Conservation (phyloP, 768 basidiomycete species). For the Gautieria morchelliformis region DNA sequence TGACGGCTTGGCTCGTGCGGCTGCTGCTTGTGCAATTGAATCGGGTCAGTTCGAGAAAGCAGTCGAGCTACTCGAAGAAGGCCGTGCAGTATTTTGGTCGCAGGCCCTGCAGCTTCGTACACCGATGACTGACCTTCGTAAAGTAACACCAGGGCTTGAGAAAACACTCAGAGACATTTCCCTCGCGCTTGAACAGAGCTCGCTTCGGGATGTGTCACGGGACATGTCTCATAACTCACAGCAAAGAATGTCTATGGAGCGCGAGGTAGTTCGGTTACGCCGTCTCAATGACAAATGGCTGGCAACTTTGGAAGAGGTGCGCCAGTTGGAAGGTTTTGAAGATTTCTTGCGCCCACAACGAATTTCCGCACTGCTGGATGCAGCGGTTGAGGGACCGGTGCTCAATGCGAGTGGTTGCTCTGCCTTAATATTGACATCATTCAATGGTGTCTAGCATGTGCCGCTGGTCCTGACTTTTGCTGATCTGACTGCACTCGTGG, state of each 20-base stretch:
- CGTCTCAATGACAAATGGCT: constrained; percentile 19
- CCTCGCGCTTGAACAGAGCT: no score
- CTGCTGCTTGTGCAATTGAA: constrained; percentile 19
- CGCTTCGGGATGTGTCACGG: not conserved
- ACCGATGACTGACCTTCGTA: constrained; percentile 13
- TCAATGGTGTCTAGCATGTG: no score
- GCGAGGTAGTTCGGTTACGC: constrained; percentile 13
- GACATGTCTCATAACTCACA: not conserved
- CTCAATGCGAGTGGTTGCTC: constrained; percentile 13
- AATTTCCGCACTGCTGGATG: constrained; percentile 9
- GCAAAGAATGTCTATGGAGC: constrained; percentile 3
- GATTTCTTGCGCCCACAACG: constrained; percentile 12
- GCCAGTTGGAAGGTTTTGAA: constrained; percentile 11
- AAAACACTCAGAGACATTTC: constrained; percentile 16
- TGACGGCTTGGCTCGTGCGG: constrained; percentile 18
- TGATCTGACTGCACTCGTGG: not conserved
- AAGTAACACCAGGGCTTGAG: constrained; percentile 4
- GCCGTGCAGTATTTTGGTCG: constrained; percentile 25
- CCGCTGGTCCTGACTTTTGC: no score
- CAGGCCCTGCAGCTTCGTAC: constrained; percentile 17
- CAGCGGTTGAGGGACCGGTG: constrained; percentile 14
- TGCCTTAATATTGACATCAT: constrained; percentile 8
- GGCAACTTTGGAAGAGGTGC: constrained; percentile 13
- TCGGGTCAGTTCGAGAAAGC: constrained; percentile 17
- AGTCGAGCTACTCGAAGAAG: constrained; percentile 23